These are phyloP conservation scores for Albatrellus ellisii DNA, from an alignment of 768 basidiomycete genomes.

Conservation along the genomic window DNA sequence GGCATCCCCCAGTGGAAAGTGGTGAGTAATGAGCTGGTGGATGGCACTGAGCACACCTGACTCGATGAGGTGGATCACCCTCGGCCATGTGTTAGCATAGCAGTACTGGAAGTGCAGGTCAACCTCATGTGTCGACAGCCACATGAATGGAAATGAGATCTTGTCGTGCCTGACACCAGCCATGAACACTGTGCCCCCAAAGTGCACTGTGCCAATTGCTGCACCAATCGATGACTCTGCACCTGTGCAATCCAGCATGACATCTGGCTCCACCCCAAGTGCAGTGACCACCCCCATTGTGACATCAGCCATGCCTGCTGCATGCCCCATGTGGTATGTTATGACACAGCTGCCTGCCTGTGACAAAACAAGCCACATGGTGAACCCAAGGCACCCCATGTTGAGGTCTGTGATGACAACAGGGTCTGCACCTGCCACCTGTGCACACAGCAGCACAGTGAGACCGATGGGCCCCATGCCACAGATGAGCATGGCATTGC, in stretches of 20 bases:
- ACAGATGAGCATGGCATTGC: conserved; percentile 49
- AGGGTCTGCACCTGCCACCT: conserved; percentile 57
- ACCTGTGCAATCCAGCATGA: conserved; percentile 56
- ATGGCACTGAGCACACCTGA: conserved; percentile 58
- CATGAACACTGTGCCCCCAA: conserved; percentile 57
- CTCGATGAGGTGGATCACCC: conserved; percentile 69
- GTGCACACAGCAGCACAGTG: conserved; percentile 43
- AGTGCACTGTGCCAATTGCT: conserved; percentile 33
- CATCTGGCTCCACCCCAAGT: conserved; percentile 32
- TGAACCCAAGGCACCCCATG: conserved; percentile 52
- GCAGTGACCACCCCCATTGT: conserved; percentile 38
- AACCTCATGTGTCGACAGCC: conserved; percentile 56
- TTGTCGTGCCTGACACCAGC: conserved; percentile 58
- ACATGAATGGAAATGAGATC: conserved; percentile 57
- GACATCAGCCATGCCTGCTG: conserved; percentile 31
- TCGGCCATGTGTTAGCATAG: conserved; percentile 68
- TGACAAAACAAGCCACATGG: conserved; percentile 46
- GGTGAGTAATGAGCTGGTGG: conserved; percentile 69
- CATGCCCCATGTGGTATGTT: conserved; percentile 39
- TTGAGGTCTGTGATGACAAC: conserved; percentile 58
- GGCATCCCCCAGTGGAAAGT: conserved; percentile 59
- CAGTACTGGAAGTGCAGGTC: conserved; percentile 59
- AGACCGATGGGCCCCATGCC: conserved; percentile 60
- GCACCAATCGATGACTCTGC: conserved; percentile 48
- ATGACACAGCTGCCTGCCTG: conserved; percentile 24